These are phyloP conservation scores for Colletotrichum musae DNA, from an alignment of 2,329 filamentous ascomycete genomes.

Conservation along the genomic window DNA sequence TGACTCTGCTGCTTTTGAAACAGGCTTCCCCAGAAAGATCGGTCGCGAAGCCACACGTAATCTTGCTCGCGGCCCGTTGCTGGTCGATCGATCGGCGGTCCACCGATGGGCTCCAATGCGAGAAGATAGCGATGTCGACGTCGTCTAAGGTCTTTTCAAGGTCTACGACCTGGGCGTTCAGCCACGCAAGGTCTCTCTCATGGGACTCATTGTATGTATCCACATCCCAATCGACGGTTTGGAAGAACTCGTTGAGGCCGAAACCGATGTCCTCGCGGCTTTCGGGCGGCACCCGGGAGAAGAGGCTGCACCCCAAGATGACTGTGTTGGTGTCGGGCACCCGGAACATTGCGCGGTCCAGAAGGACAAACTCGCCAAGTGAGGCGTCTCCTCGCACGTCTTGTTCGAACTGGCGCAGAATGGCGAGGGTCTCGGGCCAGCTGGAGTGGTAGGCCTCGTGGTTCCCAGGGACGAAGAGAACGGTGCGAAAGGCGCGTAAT, in stretches of 20 bases:
- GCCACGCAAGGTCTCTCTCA: constrained; percentile 57
- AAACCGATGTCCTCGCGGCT: constrained; percentile 55
- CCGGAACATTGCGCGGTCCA: constrained; percentile 50
- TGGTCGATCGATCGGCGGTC: constrained; percentile 53
- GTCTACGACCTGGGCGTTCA: constrained; percentile 53
- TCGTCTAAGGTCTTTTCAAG: constrained; percentile 44
- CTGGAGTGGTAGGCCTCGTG: constrained; percentile 66
- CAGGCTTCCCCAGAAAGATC: constrained; percentile 55
- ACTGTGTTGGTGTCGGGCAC: constrained; percentile 46
- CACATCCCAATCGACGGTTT: constrained; percentile 58
- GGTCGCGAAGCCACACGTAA: constrained; percentile 56
- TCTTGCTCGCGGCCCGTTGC: constrained; percentile 48
- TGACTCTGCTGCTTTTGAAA: constrained; percentile 54
- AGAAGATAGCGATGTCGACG: constrained; percentile 53
- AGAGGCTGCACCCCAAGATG: constrained; percentile 59
- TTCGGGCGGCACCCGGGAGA: constrained; percentile 60
- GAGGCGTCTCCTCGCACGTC: constrained; percentile 43
- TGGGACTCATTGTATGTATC: constrained; percentile 55
- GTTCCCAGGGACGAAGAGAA: constrained; percentile 70
- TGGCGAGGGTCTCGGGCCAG: constrained; percentile 51
- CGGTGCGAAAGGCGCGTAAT: constrained; percentile 61
- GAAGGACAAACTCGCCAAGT: constrained; percentile 56
- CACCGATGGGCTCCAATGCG: constrained; percentile 59
- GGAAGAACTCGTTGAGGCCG: constrained; percentile 67
- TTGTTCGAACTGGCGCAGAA: constrained; percentile 52